Evolutionary conservation across 1,284 basidiomycete species (phyloP), one percentile per base, ranked within the genome.

Genomic region (Puccinia sorghi): DNA sequence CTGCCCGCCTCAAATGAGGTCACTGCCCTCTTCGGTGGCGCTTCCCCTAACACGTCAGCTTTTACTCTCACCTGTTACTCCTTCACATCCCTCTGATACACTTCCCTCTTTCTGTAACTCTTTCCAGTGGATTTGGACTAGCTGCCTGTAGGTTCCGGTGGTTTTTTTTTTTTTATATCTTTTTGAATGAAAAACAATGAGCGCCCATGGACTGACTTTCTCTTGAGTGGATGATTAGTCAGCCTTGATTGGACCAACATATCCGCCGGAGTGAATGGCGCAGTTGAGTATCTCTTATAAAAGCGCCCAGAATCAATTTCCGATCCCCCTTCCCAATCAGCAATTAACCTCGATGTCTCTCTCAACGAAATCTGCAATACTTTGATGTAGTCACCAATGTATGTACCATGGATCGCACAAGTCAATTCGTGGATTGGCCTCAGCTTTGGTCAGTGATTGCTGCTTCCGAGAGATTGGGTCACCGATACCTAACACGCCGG

Each of bases 161-260:
- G 0, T 1, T 25, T 59, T 50, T 32, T 67, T 37, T 13, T 27
- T 66, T 22, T 43, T 1, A 9, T 50, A 20, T 67, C 20, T 13
- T 27, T 66, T 22, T 43, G 11, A 9, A 41, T n/a, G 5, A 64
- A 1, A 46, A 46, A 46, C 4, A 0, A 39, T 71, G 39, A n/a
- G 12, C 15, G 27, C n/a, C 25, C 41, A 41, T 57, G 15, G n/a
- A 6, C n/a, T 50, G 22, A 54, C 39, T 15, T n/a, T 63, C 13
- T 25, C 27, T 64, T 61, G 7, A n/a, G n/a, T 48, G 27, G 3
- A 57, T 25, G 48, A 6, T n/a, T 72, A 79, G 77, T 64, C 8
- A 79, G 77, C 52, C 39, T 79, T 25, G 77, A 79, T 79, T 79
- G 77, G 77, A 66, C 77, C 32, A 79, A 72, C n/a, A 79, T 79